Conservation (phyloP, 495 filamentous ascomycete species). For the Penicillium roqueforti region DNA sequence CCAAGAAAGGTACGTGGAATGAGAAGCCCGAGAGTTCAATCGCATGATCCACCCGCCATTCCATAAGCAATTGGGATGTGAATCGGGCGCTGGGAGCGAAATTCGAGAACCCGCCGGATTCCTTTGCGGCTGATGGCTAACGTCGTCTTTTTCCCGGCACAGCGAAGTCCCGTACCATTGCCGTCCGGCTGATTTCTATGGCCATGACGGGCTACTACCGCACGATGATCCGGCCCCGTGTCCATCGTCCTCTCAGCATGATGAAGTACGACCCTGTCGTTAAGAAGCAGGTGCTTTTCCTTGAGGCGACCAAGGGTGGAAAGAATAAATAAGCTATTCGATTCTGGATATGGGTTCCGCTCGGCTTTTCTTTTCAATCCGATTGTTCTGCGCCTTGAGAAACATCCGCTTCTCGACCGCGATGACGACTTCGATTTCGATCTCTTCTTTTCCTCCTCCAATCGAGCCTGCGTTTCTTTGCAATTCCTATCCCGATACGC, state of each 20-base stretch:
- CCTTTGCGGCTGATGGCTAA: slow-evolving; percentile 4
- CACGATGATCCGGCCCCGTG: slow-evolving; percentile 77
- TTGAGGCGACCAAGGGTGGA: slow-evolving; percentile 75
- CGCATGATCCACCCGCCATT: not conserved
- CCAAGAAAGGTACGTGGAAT: slow-evolving; percentile 27
- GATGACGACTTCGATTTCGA: not conserved
- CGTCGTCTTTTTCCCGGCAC: slow-evolving; percentile 1
- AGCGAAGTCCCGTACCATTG: slow-evolving; percentile 91
- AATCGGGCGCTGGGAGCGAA: not conserved
- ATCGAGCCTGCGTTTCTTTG: not conserved
- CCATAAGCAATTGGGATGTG: not conserved
- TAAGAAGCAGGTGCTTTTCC: slow-evolving; percentile 90
- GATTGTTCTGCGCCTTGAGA: not conserved
- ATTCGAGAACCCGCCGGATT: not conserved
- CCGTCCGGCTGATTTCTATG: slow-evolving; percentile 96
- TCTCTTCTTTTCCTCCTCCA: not conserved
- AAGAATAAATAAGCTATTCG: slow-evolving; percentile 31
- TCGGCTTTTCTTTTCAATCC: not conserved
- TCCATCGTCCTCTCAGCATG: slow-evolving; percentile 84
- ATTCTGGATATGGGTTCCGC: not conserved
- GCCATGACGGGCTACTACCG: slow-evolving; percentile 97
- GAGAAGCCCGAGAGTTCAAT: not conserved
- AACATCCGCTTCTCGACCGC: not conserved
- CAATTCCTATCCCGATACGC: not conserved
- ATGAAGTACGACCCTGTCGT: slow-evolving; percentile 98